Evolutionary conservation across 805 yeast genomes (phyloP), one percentile per base, ranked within the genome.

Genomic region (Kluyveromyces wickerhamii): DNA sequence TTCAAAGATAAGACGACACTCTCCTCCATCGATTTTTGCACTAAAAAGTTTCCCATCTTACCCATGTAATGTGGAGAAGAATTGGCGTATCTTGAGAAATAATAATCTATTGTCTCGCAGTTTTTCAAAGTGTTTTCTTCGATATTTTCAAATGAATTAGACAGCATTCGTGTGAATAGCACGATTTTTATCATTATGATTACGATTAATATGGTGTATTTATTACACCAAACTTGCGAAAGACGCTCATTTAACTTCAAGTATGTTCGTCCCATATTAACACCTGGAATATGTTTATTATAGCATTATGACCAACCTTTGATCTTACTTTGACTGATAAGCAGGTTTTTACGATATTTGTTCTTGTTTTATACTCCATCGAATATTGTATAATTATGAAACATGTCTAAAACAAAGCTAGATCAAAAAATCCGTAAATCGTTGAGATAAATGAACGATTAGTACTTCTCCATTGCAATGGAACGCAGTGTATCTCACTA

Each of bases 151-250:
- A 83, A 45, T 0, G 74, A 64, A 7, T 61, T 39, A 10, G 51
- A 33, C 1, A 85, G 47, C 0, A 80, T 63, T 4, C 42, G 51
- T 13, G 67, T 60, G 47, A 87, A 82, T 1, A 87, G 51, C 3
- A 65, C 44, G 2, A 88, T 47, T 47, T 86, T 86, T 3, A 83
- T 42, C 1, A 77, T 59, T 7, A 80, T 62, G 2, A 89, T 52
- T 0, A 73, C 43, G 10, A 79, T 38, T 2, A 74, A 48, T 1
- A 87, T 39, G 1, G 94, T 69, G 48, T 72, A 74, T 38, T 74
- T 70, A 49, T 85, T 82, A 14, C 83, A 49, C 74, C 82, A 75
- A 7, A 72, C 54, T 47, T 83, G 92, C 3, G 83, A 67, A 5
- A 80, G 44, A 30, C 72, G 52, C 39, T 79, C 87, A 13, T 54